Evolutionary conservation across 192 early-diverging fungal genomes (phyloP).

Genomic region (Dimargaris verticillata): DNA sequence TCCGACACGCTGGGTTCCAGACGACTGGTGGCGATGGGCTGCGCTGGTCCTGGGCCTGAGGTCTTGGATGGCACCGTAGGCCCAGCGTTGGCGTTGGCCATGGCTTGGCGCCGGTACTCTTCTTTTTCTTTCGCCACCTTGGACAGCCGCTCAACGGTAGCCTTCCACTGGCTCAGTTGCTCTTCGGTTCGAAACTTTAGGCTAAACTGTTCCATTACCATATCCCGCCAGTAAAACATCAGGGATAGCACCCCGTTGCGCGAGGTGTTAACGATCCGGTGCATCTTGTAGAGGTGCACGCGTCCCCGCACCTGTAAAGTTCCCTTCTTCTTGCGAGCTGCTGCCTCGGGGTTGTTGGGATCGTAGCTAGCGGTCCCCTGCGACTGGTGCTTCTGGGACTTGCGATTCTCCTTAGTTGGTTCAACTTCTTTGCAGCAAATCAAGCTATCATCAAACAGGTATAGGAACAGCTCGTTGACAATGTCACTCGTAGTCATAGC

Average conservation of each 20-base stretch:
- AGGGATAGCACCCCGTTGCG: slow-evolving; percentile 29
- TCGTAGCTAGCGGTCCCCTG: not conserved
- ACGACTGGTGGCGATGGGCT: not conserved
- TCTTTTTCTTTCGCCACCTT: slow-evolving; percentile 29
- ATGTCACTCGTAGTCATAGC: slow-evolving; percentile 60
- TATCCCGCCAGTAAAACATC: slow-evolving; percentile 75
- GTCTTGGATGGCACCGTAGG: slow-evolving; percentile 12
- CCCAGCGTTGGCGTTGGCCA: slow-evolving; percentile 11
- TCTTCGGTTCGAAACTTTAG: slow-evolving; percentile 83
- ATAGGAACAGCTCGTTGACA: slow-evolving; percentile 71
- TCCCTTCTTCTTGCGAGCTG: slow-evolving; percentile 16
- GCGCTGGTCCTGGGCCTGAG: slow-evolving; percentile 16
- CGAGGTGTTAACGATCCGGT: slow-evolving; percentile 47
- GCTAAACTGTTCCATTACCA: slow-evolving; percentile 68
- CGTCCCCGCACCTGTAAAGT: slow-evolving; percentile 40
- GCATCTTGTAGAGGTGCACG: slow-evolving; percentile 72
- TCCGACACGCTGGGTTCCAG: slow-evolving; percentile 13
- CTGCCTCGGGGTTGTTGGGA: slow-evolving; percentile 2
- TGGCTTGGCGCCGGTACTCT: slow-evolving; percentile 12
- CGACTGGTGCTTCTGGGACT: slow-evolving; percentile 12
- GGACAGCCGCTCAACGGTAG: slow-evolving; percentile 54
- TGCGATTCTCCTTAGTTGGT: slow-evolving; percentile 22
- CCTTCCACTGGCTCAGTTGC: slow-evolving; percentile 80
- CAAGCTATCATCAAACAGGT: slow-evolving; percentile 84
- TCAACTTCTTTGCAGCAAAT: slow-evolving; percentile 81